Evolutionary conservation across 2,329 filamentous ascomycete genomes (phyloP).

Genomic region (Trichoderma endophyticum): DNA sequence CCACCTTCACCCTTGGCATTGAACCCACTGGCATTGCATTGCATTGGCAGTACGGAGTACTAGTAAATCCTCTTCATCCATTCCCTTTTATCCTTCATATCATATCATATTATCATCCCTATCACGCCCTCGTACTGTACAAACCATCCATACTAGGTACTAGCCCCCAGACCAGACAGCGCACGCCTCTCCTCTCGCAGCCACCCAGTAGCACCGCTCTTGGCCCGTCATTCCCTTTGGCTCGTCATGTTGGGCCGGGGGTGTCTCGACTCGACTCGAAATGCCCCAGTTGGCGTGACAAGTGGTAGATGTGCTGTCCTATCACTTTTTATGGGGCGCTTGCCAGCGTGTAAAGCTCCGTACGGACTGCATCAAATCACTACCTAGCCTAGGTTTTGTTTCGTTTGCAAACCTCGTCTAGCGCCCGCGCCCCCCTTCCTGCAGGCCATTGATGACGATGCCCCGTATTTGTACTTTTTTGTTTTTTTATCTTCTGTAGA

Average conservation of each 20-base stretch:
- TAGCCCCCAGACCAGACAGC: neutral
- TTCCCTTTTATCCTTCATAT: neutral
- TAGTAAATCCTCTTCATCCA: no score
- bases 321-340: constrained; percentile 22
- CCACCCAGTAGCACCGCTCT: neutral
- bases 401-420: neutral
- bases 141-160: neutral
- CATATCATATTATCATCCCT: neutral
- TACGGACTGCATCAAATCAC: neutral
- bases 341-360: constrained; percentile 9
- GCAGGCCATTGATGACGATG: neutral
- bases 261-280: neutral
- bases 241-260: neutral
- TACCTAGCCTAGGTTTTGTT: neutral
- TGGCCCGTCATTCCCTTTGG: neutral
- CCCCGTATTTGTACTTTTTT: neutral
- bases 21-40: neutral
- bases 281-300: constrained; percentile 17
- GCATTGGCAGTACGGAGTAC: no score
- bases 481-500: neutral
- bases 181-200: neutral
- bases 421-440: neutral
- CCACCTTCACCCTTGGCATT: neutral
- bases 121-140: neutral
- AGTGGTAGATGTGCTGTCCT: constrained; percentile 19